A percentile compares a stretch with the other conserved stretches of the same genome.
phyloP scores from a whole-genome alignment of 1,284 basidiomycete species.

The Trametes hirsuta region DNA sequence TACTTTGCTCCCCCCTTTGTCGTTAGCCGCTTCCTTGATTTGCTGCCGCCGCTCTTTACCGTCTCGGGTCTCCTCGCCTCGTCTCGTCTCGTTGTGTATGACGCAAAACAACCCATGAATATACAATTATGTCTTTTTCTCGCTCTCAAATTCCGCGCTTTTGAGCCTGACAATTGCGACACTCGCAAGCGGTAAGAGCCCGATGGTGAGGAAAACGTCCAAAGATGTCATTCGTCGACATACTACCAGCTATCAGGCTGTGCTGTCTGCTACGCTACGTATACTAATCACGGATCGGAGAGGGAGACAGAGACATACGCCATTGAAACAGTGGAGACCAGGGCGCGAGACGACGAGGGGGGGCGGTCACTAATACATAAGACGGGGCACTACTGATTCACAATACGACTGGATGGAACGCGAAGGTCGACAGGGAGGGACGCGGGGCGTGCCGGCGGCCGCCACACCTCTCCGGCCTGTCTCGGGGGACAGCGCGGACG shows the following conservation, averaged over 20 bases:
- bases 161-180: too few species aligned
- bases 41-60: background rate
- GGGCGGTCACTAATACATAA: slow-evolving; percentile 18
- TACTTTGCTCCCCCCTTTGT: slow-evolving; percentile 19
- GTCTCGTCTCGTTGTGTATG: slow-evolving; percentile 28
- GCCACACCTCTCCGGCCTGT: background rate
- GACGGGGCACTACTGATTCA: slow-evolving; percentile 14
- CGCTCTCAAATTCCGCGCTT: background rate
- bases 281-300: background rate
- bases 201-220: background rate
- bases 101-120: slow-evolving; percentile 21
- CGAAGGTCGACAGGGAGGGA: background rate
- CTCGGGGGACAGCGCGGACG: background rate
- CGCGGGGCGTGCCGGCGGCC: background rate
- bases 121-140: slow-evolving; percentile 19
- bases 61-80: background rate
- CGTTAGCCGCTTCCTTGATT: background rate
- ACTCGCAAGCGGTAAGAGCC: too few species aligned
- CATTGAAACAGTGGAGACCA: slow-evolving; percentile 21
- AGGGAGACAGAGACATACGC: background rate
- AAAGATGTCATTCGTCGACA: slow-evolving; percentile 12
- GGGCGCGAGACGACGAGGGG: slow-evolving; percentile 9
- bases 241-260: slow-evolving; percentile 11
- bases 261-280: slow-evolving; percentile 20
- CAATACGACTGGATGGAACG: slow-evolving; percentile 15